These are phyloP conservation scores for Petunia hybrid DNA, from an alignment of 305 asterid species.

Conservation along the genomic window DNA sequence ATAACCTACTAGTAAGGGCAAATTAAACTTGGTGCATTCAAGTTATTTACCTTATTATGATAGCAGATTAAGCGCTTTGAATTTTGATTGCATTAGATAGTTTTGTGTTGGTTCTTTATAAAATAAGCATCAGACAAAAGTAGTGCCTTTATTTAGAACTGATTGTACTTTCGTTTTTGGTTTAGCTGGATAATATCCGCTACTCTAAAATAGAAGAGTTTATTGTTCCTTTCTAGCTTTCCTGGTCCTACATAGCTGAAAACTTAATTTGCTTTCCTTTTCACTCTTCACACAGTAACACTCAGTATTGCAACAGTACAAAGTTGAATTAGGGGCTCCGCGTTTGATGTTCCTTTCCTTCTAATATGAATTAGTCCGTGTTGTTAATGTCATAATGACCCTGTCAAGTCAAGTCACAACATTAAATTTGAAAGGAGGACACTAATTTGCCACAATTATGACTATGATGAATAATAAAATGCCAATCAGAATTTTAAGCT, in stretches of 20 bases:
- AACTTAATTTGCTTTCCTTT: not conserved
- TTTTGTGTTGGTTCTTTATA: slow-evolving; percentile 1
- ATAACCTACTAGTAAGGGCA: slow-evolving; percentile 64
- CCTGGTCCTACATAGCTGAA: slow-evolving; percentile 14
- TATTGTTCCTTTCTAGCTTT: not conserved
- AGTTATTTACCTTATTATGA: not conserved
- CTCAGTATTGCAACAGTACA: slow-evolving; percentile 18
- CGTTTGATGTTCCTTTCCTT: slow-evolving; percentile 11
- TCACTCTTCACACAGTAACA: slow-evolving; percentile 2
- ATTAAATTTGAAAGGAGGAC: not conserved
- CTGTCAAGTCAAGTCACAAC: slow-evolving; percentile 21
- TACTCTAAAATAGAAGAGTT: not conserved
- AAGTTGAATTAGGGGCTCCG: not conserved
- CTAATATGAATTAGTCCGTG: not conserved
- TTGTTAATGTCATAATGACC: slow-evolving; percentile 15
- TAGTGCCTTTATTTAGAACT: slow-evolving; percentile 5
- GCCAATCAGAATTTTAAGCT: slow-evolving; percentile 6
- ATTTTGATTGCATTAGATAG: slow-evolving; percentile 6
- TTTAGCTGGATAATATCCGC: slow-evolving; percentile 5
- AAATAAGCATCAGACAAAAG: slow-evolving; percentile 15
- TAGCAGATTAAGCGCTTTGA: slow-evolving; percentile 1
- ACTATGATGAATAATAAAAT: slow-evolving; percentile 3
- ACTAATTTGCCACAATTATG: not conserved
- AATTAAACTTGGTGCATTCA: slow-evolving; percentile 18
- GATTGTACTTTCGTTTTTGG: slow-evolving; percentile 16